Evolutionary conservation across 202 grass and related monocot genomes (phyloP).

Genomic region (Zizania palustris): DNA sequence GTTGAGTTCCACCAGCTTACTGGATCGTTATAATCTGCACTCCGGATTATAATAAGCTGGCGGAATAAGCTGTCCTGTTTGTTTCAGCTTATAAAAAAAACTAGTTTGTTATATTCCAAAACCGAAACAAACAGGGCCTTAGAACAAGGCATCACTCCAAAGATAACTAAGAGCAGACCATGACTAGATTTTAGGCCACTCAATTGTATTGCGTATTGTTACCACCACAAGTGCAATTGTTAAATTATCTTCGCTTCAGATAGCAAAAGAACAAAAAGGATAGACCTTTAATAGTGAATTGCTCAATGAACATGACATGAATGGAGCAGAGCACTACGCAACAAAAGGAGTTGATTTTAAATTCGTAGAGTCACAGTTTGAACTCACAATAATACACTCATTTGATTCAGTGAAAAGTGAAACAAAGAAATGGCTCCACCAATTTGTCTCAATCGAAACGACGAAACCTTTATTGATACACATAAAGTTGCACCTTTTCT

Average conservation of each 20-base stretch:
- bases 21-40: no score
- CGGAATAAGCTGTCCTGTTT: no score
- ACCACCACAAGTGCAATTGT: not conserved
- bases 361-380: not conserved
- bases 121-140: no score
- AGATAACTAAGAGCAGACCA: slow-evolving; percentile 1
- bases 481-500: slow-evolving; percentile 6
- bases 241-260: not conserved
- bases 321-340: not conserved
- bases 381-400: not conserved
- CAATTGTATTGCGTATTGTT: not conserved
- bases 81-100: no score
- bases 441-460: not conserved
- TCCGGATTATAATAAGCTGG: no score
- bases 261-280: not conserved
- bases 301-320: no score
- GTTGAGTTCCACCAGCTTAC: no score
- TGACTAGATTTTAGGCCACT: not conserved
- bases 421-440: not conserved
- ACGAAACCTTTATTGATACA: not conserved
- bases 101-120: no score
- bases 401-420: not conserved
- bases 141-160: not conserved
- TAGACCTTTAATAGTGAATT: not conserved
- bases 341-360: not conserved